phyloP scores from a whole-genome alignment of 441 rosid genomes.

The Erysimum cheiri region DNA sequence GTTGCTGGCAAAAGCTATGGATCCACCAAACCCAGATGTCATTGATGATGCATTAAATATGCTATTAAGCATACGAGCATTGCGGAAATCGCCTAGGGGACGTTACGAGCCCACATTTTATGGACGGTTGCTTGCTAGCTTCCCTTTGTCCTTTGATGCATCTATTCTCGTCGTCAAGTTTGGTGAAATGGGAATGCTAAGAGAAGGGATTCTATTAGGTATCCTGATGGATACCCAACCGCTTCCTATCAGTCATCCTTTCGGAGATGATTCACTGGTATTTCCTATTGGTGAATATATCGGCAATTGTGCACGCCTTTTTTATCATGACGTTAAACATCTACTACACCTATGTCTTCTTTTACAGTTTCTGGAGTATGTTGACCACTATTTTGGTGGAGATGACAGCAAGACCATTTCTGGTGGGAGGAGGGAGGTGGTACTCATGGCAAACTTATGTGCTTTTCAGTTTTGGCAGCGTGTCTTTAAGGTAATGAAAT shows the following conservation, averaged over 20 bases:
- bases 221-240: slow-evolving; percentile 86
- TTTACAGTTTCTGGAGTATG: slow-evolving; percentile 71
- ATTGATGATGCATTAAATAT: slow-evolving; percentile 77
- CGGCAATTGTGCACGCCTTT: slow-evolving; percentile 22
- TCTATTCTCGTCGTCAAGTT: slow-evolving; percentile 78
- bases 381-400: slow-evolving; percentile 58
- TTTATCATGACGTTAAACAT: slow-evolving; percentile 31
- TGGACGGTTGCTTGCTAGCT: slow-evolving; percentile 86
- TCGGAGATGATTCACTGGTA: slow-evolving; percentile 85
- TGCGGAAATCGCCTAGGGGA: slow-evolving; percentile 67
- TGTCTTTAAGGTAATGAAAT: slow-evolving; percentile 65
- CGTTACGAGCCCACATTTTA: slow-evolving; percentile 91
- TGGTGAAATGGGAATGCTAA: slow-evolving; percentile 82
- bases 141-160: slow-evolving; percentile 86
- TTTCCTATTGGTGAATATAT: slow-evolving; percentile 36
- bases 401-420: slow-evolving; percentile 48
- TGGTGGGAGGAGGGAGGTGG: slow-evolving; percentile 68
- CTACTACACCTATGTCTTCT: slow-evolving; percentile 34
- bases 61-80: slow-evolving; percentile 67
- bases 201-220: slow-evolving; percentile 89
- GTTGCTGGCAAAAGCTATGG: slow-evolving; percentile 86
- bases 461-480: slow-evolving; percentile 94
- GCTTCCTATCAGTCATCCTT: slow-evolving; percentile 80
- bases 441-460: slow-evolving; percentile 71
- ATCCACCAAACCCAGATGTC: slow-evolving; percentile 77